These are phyloP conservation scores for Candida tammaniensis DNA, from an alignment of 805 yeast species.

Conservation along the genomic window DNA sequence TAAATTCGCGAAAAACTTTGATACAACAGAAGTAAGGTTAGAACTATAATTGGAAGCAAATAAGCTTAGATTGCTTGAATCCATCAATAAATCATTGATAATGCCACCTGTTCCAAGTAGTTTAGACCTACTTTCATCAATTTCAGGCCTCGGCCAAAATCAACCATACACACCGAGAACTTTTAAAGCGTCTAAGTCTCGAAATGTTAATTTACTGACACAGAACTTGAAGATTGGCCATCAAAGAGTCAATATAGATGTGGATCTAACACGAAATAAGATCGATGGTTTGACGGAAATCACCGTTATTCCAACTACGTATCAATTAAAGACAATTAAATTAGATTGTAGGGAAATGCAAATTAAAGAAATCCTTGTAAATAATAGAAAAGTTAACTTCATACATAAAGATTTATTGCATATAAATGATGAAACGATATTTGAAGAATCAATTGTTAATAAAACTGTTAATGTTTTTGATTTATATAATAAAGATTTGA, in stretches of 20 bases:
- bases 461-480: slow-evolving; percentile 38
- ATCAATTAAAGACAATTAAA: slow-evolving; percentile 54
- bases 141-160: too few relatives aligned
- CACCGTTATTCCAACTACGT: slow-evolving; percentile 69
- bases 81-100: too few relatives aligned
- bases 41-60: too few relatives aligned
- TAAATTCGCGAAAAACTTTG: too few relatives aligned
- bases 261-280: slow-evolving; percentile 62
- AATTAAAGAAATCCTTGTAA: slow-evolving; percentile 63
- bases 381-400: slow-evolving; percentile 50
- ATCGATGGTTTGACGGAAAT: slow-evolving; percentile 79
- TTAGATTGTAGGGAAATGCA: slow-evolving; percentile 79
- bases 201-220: slow-evolving; percentile 23
- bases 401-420: slow-evolving; percentile 53
- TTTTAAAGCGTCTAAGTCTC: slow-evolving; percentile 18
- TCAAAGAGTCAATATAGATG: slow-evolving; percentile 77
- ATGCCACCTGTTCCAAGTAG: slow-evolving; percentile 7
- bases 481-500: slow-evolving; percentile 36
- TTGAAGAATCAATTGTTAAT: slow-evolving; percentile 23
- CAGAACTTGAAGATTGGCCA: slow-evolving; percentile 74
- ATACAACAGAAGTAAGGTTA: too few relatives aligned
- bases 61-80: too few relatives aligned
- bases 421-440: slow-evolving; percentile 31
- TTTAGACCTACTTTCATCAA: slow-evolving; percentile 1
- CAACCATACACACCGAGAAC: slow-evolving; percentile 16